Evolutionary conservation across 2,329 filamentous ascomycete genomes (phyloP), one percentile per base, ranked within the genome.

Genomic region (Scedosporium minutisporum): DNA sequence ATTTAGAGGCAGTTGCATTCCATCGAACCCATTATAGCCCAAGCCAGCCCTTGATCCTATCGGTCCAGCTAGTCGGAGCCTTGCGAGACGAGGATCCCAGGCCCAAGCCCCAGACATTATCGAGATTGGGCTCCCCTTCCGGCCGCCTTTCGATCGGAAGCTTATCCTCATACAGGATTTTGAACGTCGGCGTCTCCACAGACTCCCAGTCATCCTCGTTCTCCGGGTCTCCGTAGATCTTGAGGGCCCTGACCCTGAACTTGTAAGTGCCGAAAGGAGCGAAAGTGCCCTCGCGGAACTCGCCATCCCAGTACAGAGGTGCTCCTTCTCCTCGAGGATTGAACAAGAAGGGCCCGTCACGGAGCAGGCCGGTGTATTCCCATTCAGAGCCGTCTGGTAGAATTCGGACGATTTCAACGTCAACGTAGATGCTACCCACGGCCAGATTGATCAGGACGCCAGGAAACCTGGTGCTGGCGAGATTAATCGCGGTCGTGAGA

Each of bases 251-350:
- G 33, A 83, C 72, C 1, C 73, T 72, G 59, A 84, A 72, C 69
- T 77, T 79, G 70, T 85, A 85, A 29, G 68, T 67, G 10, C 82
- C 82, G 0, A 75, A 72, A 0, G 80, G 77, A 1, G 76, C 81
- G 64, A 79, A 82, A 1, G 67, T 73, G 14, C 80, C 81, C 9
- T 78, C 75, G 0, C 72, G 72, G 4, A 85, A 70, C 61, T 72
- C 71, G 12, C 82, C 82, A 59, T 80, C 76, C 75, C 80, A 85
- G 0, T 63, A 60, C 5, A 70, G 44, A 4, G 66, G 62, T 63
- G 68, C 64, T 5, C 64, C 4, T 38, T 68, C 68, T 64, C 72
- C 67, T 76, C 16, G 3, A 42, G n/a, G 46, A 48, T 55, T 55
- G 51, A 55, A 55, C 12, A 55, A 12, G 18, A 18, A 55, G 21